Base-by-base conservation (phyloP, 257 asterid genomes). In the Solanum ahanhuiri region DNA sequence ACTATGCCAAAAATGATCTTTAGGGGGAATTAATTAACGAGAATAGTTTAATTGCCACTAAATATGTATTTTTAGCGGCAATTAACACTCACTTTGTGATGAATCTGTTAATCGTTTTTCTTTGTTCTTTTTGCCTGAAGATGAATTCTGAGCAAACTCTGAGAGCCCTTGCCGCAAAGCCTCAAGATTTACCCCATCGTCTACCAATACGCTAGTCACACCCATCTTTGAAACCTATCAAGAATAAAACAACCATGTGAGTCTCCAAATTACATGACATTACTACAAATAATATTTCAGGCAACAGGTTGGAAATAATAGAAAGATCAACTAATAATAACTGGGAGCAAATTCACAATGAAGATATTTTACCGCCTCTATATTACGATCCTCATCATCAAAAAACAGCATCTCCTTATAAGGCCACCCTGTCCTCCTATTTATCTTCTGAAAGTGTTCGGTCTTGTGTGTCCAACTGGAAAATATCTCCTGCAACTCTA, bases 381-480 rank as follows among this genome's bases (percentile, higher is more conserved):
- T 94, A 86, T 94, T 96, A 79, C 97, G 96, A 88, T 95, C 89
- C 87, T 96, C 99, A 73, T 96, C 99, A 72, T 96, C 99, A 57
- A 94, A 96, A 87, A 96, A 96, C 86, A 96, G 95, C 98, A 96
- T 96, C 86, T 91, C 93, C 48, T 91, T 90, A 87, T 90, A 96
- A n/a, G 98, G 95, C 79, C 92, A 86, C 33, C 90, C 87, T 28
- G 98, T 96, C 85, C 87, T 94, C 87, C 91, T 73, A 57, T 90
- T 85, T 58, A 96, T 93, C 86, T 87, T 92, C 87, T 93, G 95
- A 60, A 96, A 96, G 89, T 96, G 98, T 12, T 93, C 98, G 2
- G 95, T 96, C 93, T 96, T 96, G 91, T 96, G 98, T 58, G 93
- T 93, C 94, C 96, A 88, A 83, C 98, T 93, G 73, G 98, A 93